Base-by-base conservation (phyloP, 495 filamentous ascomycete genomes). In the Penicillium cataractarum region DNA sequence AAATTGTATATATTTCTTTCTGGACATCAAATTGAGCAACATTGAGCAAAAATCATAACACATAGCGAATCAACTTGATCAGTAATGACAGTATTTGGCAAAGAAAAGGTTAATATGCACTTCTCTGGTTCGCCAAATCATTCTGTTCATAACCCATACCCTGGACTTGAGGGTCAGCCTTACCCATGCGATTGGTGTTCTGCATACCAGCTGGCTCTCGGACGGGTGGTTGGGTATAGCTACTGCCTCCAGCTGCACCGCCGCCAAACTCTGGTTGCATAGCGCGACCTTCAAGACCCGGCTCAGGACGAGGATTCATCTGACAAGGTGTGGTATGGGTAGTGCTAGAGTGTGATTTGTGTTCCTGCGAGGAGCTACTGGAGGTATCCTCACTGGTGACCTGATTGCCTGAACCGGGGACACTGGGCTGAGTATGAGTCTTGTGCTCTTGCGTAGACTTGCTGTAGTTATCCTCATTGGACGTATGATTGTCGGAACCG, bases 331-430 rank as follows among this genome's bases (percentile, higher is more conserved):
- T 55, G 15, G 40, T 3, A 15, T 67, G 65, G 15, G 22, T 61
- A 32, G 61, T 64, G 24, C 32, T 33, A 0, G 57, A 55, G 48
- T 64, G 65, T 3, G 61, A 54, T 26, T 64, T 67, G 32, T 67
- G 58, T 33, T 67, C 65, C 58, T 67, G 61, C 21, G 40, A 56
- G 10, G 61, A 61, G 21, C 29, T 64, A 9, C 15, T 57, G 13
- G 57, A 57, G 17, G 22, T 48, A 21, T 66, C 56, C 33, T 63
- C 55, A 24, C 40, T 60, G 9, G 7, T 48, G n/a, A 22, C 3
- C 40, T 60, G 57, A 24, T 53, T 44, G 27, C n/a, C 42, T 19
- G 33, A 24, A 4, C 37, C 52, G 26, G 21, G 19, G 7, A 13
- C 24, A 2, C 22, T 24, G 8, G 52, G 52, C 33, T 48, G 44